These are phyloP conservation scores for Globisporangium rhizosaccharum DNA, from an alignment of 352 stramenopile species.

Conservation along the genomic window DNA sequence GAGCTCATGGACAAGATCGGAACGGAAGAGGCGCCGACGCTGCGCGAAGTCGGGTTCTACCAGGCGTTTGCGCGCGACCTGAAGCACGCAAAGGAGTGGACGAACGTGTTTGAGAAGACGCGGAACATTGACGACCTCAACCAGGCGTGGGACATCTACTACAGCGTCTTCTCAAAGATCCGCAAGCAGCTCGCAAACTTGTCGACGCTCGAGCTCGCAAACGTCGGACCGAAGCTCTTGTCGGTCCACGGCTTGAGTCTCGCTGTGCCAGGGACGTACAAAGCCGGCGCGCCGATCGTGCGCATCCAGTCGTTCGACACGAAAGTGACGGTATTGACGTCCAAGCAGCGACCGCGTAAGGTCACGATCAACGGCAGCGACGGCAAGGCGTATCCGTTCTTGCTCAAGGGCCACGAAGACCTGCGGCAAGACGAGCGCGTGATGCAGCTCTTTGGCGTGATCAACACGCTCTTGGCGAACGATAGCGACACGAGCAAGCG, in stretches of 20 bases:
- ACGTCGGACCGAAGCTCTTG: conserved; percentile 96
- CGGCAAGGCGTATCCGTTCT: conserved; percentile 98
- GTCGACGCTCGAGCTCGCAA: conserved; percentile 95
- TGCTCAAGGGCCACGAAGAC: conserved; percentile 99
- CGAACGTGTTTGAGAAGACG: conserved; percentile 71
- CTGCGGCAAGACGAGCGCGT: conserved; percentile 99
- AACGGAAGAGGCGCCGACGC: conserved; percentile 69
- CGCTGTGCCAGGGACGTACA: conserved; percentile 93
- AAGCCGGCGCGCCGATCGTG: conserved; percentile 78
- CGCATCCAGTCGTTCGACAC: conserved; percentile 92
- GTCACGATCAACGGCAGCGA: conserved; percentile 98
- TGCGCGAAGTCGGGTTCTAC: conserved; percentile 82
- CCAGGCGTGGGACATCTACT: conserved; percentile 98
- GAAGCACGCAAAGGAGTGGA: conserved; percentile 78
- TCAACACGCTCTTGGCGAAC: conserved; percentile 98
- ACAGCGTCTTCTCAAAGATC: conserved; percentile 96
- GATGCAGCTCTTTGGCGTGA: conserved; percentile 99
- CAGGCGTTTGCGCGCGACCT: conserved; percentile 93
- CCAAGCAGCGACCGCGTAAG: conserved; percentile 98
- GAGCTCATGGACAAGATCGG: conserved; percentile 79
- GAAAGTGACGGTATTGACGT: conserved; percentile 96
- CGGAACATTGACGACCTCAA: conserved; percentile 82
- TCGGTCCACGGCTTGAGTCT: conserved; percentile 93
- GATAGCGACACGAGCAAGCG: conserved; percentile 97
- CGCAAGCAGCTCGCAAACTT: conserved; percentile 92